Percentiles rank a stretch among this genome's conserved stretches.
phyloP scores from a whole-genome alignment of 495 filamentous ascomycete species.

The Trichodelitschia bisporula region DNA sequence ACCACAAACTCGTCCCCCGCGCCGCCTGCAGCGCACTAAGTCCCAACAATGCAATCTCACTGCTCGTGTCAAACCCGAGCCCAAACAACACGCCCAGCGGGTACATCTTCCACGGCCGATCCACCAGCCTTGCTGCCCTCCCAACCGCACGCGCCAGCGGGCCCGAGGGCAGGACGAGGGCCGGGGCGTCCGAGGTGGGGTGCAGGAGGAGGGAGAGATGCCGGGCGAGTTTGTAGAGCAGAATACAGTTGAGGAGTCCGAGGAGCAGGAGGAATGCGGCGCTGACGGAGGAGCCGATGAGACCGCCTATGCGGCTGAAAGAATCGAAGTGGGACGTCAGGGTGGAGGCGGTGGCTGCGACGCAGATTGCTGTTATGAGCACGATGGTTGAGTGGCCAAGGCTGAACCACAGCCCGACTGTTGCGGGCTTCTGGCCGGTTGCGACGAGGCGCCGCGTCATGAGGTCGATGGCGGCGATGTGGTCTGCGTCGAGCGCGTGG shows the following conservation, averaged over 20 bases:
- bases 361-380: conserved; percentile 69
- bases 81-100: conserved; percentile 79
- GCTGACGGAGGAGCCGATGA: conserved; percentile 66
- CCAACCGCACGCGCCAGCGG: no score
- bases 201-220: no score
- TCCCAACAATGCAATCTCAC: conserved; percentile 76
- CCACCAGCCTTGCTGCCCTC: conserved; percentile 58
- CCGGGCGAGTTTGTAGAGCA: conserved; percentile 47
- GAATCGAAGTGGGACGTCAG: conserved; percentile 52
- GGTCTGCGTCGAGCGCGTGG: conserved; percentile 89
- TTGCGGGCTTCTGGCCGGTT: conserved; percentile 63
- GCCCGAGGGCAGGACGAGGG: no score
- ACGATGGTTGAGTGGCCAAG: conserved; percentile 89
- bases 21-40: conserved; percentile 71
- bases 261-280: conserved; percentile 62
- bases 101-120: conserved; percentile 96
- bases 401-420: conserved; percentile 87
- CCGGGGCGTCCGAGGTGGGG: no score
- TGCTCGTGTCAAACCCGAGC: conserved; percentile 86
- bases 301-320: conserved; percentile 62
- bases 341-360: conserved; percentile 70
- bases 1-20: conserved; percentile 71
- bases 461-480: conserved; percentile 88
- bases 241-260: conserved; percentile 65
- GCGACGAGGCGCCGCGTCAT: conserved; percentile 87